Conservation (phyloP, 2,329 filamentous ascomycete genomes). For the Phoma sp. region DNA sequence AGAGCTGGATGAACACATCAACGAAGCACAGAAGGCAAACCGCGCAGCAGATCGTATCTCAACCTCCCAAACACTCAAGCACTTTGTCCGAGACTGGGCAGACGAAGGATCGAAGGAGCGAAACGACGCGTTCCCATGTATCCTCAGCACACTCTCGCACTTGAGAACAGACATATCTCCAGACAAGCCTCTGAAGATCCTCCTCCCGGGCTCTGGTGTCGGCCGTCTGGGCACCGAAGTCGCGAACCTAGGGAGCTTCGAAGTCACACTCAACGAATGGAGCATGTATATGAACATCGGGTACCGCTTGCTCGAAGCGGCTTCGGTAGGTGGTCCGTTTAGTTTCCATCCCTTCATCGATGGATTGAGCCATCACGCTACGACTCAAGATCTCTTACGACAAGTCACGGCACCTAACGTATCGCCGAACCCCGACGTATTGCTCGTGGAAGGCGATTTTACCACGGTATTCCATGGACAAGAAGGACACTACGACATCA, state of each 20-base stretch:
- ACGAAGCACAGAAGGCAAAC: conserved; percentile 47
- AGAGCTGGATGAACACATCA: conserved; percentile 57
- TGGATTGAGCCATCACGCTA: conserved; percentile 64
- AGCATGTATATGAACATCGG: conserved; percentile 65
- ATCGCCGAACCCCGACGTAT: conserved; percentile 46
- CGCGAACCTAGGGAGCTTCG: conserved; percentile 54
- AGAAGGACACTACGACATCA: conserved; percentile 53
- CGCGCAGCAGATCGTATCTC: conserved; percentile 53
- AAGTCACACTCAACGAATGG: conserved; percentile 66
- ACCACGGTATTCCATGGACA: conserved; percentile 50
- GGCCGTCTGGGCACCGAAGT: conserved; percentile 63
- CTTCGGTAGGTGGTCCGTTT: conserved; percentile 33
- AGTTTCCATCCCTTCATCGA: conserved; percentile 62
- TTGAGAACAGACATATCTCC: neutral
- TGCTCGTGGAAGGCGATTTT: conserved; percentile 66
- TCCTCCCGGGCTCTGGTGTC: conserved; percentile 63
- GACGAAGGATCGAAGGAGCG: conserved; percentile 58
- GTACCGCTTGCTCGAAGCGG: conserved; percentile 51
- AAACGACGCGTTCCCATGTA: conserved; percentile 47
- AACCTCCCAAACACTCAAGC: conserved; percentile 64
- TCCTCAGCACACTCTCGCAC: conserved; percentile 36
- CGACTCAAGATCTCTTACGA: conserved; percentile 57
- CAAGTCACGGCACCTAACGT: conserved; percentile 55
- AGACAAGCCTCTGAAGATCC: conserved; percentile 45
- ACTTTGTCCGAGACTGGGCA: conserved; percentile 66